Evolutionary conservation across 352 stramenopile species (phyloP), one percentile per base, ranked within the genome.

Genomic region (Pythium phragmitis): DNA sequence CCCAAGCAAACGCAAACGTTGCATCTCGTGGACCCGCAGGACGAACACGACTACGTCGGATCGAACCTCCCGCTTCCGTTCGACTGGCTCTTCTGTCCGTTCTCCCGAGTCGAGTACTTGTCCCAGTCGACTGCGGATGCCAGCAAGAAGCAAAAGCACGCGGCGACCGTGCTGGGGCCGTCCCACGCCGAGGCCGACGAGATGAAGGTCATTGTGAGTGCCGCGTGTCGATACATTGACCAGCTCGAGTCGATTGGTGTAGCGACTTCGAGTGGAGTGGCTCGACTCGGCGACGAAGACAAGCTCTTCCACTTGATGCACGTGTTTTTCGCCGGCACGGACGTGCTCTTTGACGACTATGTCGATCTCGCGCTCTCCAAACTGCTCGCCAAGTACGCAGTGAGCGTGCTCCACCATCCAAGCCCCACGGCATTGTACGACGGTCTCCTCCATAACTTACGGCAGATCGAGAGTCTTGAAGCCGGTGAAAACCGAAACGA

Each of bases 281-380:
- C 2, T 65, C 57, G 21, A 7, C 51, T 90, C 17, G 61, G 59
- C 2, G 72, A 73, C 5, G 83, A 89, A 62, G 84, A 91, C 68
- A 90, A 90, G 63, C 66, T 91, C 0, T 91, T 90, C 63, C 84
- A 92, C 49, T 54, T 91, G 46, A 54, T 90, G 26, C 80, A 91
- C 49, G 77, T 87, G 7, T 89, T 92, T 43, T 90, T 92, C 53
- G 74, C 81, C 9, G 81, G 80, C 21, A 80, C 74, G 7, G 83
- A 92, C 47, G 80, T 92, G 17, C 66, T 92, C 7, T 89, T 89
- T 26, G 81, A 92, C 43, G 71, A 84, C 37, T 71, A 84, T 55
- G 81, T 92, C 8, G 76, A 90, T 26, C 50, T 69, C 7, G 77
- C 76, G 36, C 72, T 92, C 6, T 53, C 69, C 28, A 74, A 79